Evolutionary conservation across 805 yeast genomes (phyloP).

Genomic region (Yamadazyma scolyti): DNA sequence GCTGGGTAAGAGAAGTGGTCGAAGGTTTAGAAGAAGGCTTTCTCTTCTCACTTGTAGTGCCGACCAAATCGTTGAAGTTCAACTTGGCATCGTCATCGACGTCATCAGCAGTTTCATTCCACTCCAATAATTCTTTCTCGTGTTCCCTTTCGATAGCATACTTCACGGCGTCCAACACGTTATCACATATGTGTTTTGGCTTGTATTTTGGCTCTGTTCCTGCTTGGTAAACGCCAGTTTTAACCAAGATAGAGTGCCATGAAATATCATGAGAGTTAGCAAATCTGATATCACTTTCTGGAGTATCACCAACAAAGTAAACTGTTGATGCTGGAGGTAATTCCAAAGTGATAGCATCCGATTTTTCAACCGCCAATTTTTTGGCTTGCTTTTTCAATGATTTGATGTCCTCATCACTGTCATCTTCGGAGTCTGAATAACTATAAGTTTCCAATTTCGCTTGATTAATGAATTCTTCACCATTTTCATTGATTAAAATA

Average conservation of each 20-base stretch:
- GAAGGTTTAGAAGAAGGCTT: constrained; percentile 11
- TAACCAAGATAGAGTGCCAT: constrained; percentile 81
- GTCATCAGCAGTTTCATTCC: constrained; percentile 54
- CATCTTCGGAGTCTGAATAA: constrained; percentile 26
- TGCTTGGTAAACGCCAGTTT: constrained; percentile 83
- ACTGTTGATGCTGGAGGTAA: constrained; percentile 84
- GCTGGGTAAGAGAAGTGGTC: constrained; percentile 22
- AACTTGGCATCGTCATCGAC: constrained; percentile 30
- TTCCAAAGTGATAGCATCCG: constrained; percentile 44
- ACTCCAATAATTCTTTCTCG: constrained; percentile 63
- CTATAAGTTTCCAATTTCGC: constrained; percentile 35
- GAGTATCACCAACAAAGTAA: constrained; percentile 87
- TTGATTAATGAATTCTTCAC: constrained; percentile 43
- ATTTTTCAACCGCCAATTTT: constrained; percentile 33
- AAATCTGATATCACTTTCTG: constrained; percentile 83
- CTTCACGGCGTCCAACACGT: constrained; percentile 78
- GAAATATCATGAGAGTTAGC: constrained; percentile 83
- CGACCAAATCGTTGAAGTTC: constrained; percentile 43
- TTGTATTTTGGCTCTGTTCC: constrained; percentile 76
- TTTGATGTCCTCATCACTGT: constrained; percentile 13
- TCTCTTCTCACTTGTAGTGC: constrained; percentile 37
- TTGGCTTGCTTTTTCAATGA: constrained; percentile 8
- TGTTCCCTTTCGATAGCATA: constrained; percentile 84
- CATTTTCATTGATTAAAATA: constrained; percentile 40
- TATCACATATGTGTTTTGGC: constrained; percentile 70